phyloP scores from a whole-genome alignment of 805 yeast genomes.

The Priceomyces melissophilus region DNA sequence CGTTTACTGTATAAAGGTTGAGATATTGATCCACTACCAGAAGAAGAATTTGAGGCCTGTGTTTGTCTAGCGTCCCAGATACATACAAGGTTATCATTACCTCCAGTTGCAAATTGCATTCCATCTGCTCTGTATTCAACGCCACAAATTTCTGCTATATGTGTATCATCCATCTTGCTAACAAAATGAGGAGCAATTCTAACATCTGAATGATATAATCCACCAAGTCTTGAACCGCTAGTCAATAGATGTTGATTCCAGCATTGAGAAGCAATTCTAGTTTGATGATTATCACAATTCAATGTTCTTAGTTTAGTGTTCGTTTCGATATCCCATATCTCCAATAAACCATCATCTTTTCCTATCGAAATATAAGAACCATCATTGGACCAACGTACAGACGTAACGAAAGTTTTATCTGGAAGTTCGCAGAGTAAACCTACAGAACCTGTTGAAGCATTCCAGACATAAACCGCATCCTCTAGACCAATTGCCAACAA shows the following conservation, averaged over 20 bases:
- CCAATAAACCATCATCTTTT: conserved; percentile 75
- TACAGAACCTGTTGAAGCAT: conserved; percentile 79
- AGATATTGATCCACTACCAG: conserved; percentile 19
- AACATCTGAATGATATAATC: conserved; percentile 85
- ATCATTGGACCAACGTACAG: conserved; percentile 89
- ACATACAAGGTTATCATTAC: conserved; percentile 89
- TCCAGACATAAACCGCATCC: conserved; percentile 84
- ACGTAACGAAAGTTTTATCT: conserved; percentile 52
- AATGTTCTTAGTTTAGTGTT: conserved; percentile 73
- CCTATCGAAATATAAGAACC: conserved; percentile 85
- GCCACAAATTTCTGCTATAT: conserved; percentile 91
- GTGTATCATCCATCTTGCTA: conserved; percentile 47
- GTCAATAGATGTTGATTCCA: conserved; percentile 84
- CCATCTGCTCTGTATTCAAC: conserved; percentile 84
- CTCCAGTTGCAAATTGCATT: conserved; percentile 82
- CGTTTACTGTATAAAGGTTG: conserved; percentile 71
- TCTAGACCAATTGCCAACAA: conserved; percentile 86
- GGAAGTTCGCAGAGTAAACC: conserved; percentile 57
- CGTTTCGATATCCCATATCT: conserved; percentile 90
- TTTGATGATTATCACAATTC: conserved; percentile 56
- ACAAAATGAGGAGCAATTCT: conserved; percentile 76
- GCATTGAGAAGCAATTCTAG: conserved; percentile 77
- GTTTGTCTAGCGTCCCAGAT: conserved; percentile 80
- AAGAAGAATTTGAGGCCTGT: conserved; percentile 12
- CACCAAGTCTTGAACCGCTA: conserved; percentile 85